phyloP scores from a whole-genome alignment of 768 basidiomycete genomes.

The Gautieria morchelliformis region DNA sequence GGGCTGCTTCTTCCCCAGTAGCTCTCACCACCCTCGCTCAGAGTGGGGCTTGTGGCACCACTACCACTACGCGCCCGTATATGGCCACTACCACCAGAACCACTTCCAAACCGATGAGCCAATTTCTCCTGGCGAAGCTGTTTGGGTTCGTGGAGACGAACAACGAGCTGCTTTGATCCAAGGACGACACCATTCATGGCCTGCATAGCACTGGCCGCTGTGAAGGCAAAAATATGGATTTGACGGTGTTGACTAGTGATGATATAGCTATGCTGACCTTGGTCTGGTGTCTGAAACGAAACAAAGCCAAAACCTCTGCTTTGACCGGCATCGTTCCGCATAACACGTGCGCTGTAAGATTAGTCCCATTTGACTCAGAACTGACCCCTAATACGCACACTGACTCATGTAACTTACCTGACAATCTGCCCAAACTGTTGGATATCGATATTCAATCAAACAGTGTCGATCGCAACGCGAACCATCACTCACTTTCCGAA shows the following conservation, averaged over 20 bases:
- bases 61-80: slow-evolving; percentile 62
- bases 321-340: slow-evolving; percentile 76
- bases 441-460: slow-evolving; percentile 9
- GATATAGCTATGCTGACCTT: slow-evolving; percentile 39
- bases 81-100: slow-evolving; percentile 71
- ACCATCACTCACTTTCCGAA: slow-evolving; percentile 51
- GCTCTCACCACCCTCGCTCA: slow-evolving; percentile 73
- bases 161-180: slow-evolving; percentile 71
- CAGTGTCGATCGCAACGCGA: not conserved
- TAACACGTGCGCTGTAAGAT: slow-evolving; percentile 70
- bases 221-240: slow-evolving; percentile 5
- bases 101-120: slow-evolving; percentile 59
- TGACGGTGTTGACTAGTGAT: not conserved
- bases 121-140: slow-evolving; percentile 85
- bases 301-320: slow-evolving; percentile 90
- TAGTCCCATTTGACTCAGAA: not conserved
- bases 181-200: slow-evolving; percentile 71
- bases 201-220: slow-evolving; percentile 66
- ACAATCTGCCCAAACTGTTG: slow-evolving; percentile 79
- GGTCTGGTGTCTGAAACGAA: slow-evolving; percentile 72
- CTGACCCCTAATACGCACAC: not conserved
- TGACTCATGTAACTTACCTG: slow-evolving; percentile 38
- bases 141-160: slow-evolving; percentile 85
- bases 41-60: slow-evolving; percentile 78
- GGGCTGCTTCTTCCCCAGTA: slow-evolving; percentile 70